Base-by-base conservation (phyloP, 2,329 filamentous ascomycete genomes). In the Alternaria rosae region DNA sequence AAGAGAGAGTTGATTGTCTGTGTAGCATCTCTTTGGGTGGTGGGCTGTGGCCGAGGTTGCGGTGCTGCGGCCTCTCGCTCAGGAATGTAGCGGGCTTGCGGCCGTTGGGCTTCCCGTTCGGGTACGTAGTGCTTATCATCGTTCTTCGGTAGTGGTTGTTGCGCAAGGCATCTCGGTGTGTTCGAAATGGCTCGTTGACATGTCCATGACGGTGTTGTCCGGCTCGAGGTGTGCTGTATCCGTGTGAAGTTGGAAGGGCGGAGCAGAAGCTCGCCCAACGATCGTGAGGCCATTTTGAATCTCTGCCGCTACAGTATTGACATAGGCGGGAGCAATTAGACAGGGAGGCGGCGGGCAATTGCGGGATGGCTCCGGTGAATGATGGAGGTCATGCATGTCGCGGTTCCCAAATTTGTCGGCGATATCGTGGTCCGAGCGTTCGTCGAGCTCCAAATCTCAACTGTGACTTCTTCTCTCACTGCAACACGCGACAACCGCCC, bases 251-350 rank as follows among this genome's bases (percentile, higher is more conserved):
- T 56, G 10, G 69, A 57, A 2, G 75, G 72, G 55, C 75, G 76
- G 61, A 77, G 71, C 68, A 77, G 66, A 6, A 71, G 67, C 72
- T 76, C 72, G 58, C 71, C 70, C 43, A 77, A 50, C n/a, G 68
- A 70, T 63, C 74, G 71, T 54, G 75, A 71, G 61, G 69, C 61
- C 76, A 78, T 78, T 15, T 47, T 65, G 21, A 30, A 50, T 20
- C 32, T 57, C 15, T 25, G 7, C 38, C 25, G 13, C 10, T 21
- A 17, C 25, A 47, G 26, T 51, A 53, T 54, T 57, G 42, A 42
- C 35, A 48, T 58, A 4, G 38, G 23, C 28, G 21, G 21, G 6
- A 6, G 56, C n/a, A 43, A 13, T 38, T 51, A 26, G 25, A 30
- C 25, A 26, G 45, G 44, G 23, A 26, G 26, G 50, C 28, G 51